These are phyloP conservation scores for Alternaria incomplexa DNA, from an alignment of 2,329 filamentous ascomycete genomes.

Conservation along the genomic window DNA sequence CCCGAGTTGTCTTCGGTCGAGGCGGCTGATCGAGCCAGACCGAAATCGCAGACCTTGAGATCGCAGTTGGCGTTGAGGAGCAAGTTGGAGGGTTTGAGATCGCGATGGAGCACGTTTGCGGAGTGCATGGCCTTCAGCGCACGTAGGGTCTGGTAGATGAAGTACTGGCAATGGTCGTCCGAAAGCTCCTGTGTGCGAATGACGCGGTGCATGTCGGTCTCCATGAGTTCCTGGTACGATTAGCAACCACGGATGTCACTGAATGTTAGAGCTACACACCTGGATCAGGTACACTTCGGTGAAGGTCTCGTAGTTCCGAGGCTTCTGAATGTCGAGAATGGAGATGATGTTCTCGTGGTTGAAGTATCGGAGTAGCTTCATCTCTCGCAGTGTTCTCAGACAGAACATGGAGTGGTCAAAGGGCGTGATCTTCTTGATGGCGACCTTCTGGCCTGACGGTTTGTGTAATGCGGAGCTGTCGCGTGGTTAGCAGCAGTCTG, in stretches of 20 bases:
- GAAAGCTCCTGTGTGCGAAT: slow-evolving; percentile 98
- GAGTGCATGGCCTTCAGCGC: slow-evolving; percentile 99
- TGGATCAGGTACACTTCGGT: slow-evolving; percentile 99
- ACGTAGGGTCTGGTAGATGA: slow-evolving; percentile 98
- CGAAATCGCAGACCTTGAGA: slow-evolving; percentile 98
- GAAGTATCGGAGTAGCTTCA: slow-evolving; percentile 98
- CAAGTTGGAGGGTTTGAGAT: slow-evolving; percentile 96
- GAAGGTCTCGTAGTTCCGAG: slow-evolving; percentile 92
- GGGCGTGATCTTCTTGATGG: slow-evolving; percentile 99
- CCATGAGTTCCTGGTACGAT: slow-evolving; percentile 83
- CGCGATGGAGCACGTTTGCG: slow-evolving; percentile 94
- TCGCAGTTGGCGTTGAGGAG: slow-evolving; percentile 98
- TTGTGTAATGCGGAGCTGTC: slow-evolving; percentile 93
- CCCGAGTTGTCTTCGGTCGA: slow-evolving; percentile 99
- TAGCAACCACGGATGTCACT: slow-evolving; percentile 1
- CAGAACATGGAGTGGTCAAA: slow-evolving; percentile 99
- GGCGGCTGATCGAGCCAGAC: slow-evolving; percentile 90
- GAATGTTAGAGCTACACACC: slow-evolving; percentile 55
- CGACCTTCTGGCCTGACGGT: slow-evolving; percentile 96
- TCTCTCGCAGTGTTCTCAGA: slow-evolving; percentile 92
- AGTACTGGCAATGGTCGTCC: slow-evolving; percentile 99
- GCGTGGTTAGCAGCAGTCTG: slow-evolving; percentile 23
- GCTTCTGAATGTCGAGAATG: slow-evolving; percentile 98
- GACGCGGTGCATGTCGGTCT: slow-evolving; percentile 99
- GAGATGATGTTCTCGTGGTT: slow-evolving; percentile 99